Conservation (phyloP, 106 monocot species). For the Acorus gramineus region DNA sequence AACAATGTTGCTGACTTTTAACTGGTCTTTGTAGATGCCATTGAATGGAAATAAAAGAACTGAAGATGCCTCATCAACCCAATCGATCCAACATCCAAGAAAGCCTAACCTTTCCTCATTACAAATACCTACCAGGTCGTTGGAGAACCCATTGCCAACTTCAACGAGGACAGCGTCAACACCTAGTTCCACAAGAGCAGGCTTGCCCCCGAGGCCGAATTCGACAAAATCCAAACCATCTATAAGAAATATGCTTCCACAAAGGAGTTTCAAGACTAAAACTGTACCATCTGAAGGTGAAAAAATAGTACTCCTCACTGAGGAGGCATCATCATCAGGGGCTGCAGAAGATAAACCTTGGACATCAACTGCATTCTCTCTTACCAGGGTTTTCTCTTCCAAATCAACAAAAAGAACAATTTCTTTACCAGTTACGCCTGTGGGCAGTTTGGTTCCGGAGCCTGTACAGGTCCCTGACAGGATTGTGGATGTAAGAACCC, state of each 20-base stretch:
- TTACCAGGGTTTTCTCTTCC: neutral
- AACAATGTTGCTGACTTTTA: too few relatives aligned
- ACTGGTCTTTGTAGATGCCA: too few relatives aligned
- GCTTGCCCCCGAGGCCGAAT: slow-evolving; percentile 80
- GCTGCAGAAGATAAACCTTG: slow-evolving; percentile 48
- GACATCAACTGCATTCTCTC: slow-evolving; percentile 39
- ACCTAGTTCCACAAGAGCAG: slow-evolving; percentile 51
- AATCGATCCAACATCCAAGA: slow-evolving; percentile 19
- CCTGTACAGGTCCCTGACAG: too few relatives aligned
- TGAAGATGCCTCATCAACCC: neutral
- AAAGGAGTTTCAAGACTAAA: slow-evolving; percentile 42
- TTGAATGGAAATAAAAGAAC: too few relatives aligned
- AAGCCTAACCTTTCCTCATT: slow-evolving; percentile 53
- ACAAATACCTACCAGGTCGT: slow-evolving; percentile 55
- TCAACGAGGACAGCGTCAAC: slow-evolving; percentile 30
- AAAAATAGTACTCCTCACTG: slow-evolving; percentile 40
- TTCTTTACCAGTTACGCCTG: too few relatives aligned
- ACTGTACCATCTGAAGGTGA: slow-evolving; percentile 43
- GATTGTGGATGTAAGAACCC: too few relatives aligned
- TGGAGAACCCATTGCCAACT: slow-evolving; percentile 35
- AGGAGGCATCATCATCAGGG: slow-evolving; percentile 34
- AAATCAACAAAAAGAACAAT: too few relatives aligned
- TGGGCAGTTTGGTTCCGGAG: too few relatives aligned
- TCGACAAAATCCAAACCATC: slow-evolving; percentile 58
- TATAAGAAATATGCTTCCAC: slow-evolving; percentile 38